These are phyloP conservation scores for Logfia minima DNA, from an alignment of 129 eudicot genomes.

Conservation along the genomic window DNA sequence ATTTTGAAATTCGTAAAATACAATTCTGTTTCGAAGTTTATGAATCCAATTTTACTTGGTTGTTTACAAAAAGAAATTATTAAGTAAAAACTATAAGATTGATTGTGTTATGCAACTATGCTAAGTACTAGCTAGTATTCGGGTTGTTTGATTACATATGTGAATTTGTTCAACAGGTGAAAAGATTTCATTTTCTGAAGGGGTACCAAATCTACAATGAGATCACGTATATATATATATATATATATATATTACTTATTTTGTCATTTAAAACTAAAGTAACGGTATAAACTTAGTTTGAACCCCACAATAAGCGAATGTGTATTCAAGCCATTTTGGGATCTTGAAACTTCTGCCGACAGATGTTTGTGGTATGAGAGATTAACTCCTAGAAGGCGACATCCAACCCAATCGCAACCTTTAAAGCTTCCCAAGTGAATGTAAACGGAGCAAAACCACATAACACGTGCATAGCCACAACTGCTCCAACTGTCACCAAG, in stretches of 20 bases:
- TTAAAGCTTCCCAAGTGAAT: constrained; percentile 65
- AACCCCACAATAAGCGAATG: constrained; percentile 76
- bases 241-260: too few relatives aligned
- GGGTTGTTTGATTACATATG: too few relatives aligned
- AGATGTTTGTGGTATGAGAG: constrained; percentile 69
- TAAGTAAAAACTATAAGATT: too few relatives aligned
- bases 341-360: constrained; percentile 68
- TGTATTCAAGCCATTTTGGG: constrained; percentile 89
- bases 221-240: too few relatives aligned
- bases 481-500: constrained; percentile 34
- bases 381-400: constrained; percentile 56
- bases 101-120: too few relatives aligned
- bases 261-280: neutral
- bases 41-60: too few relatives aligned
- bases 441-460: constrained; percentile 60
- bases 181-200: too few relatives aligned
- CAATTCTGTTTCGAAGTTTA: too few relatives aligned
- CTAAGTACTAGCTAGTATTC: too few relatives aligned
- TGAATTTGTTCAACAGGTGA: too few relatives aligned
- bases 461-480: constrained; percentile 51
- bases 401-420: constrained; percentile 52
- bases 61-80: too few relatives aligned
- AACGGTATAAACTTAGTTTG: constrained; percentile 31
- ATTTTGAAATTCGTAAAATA: too few relatives aligned
- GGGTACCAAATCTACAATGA: neutral